Base-by-base conservation (phyloP, 2,329 filamentous ascomycete species). In the Botryosphaeria dothidea region DNA sequence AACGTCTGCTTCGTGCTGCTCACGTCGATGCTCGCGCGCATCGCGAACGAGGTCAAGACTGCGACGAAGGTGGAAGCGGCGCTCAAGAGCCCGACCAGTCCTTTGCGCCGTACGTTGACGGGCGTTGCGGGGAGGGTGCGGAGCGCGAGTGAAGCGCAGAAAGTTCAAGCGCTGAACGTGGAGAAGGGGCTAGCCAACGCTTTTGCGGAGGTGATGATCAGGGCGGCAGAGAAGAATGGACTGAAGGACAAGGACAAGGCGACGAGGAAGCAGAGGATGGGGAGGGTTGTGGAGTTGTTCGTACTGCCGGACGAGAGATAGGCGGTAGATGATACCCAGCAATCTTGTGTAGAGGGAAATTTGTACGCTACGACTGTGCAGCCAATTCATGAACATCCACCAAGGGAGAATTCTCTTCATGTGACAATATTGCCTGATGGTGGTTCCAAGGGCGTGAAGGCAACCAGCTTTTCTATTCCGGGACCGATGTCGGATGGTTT, bases 1-100 rank as follows among this genome's bases (percentile, higher is more conserved):
- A 95, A 92, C 73, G 93, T 97, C 64, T 90, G 91, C 0, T 96
- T 97, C 72, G 91, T 96, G 2, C 93, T 97, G 68, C 80, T 97
- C 17, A 92, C 90, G 0, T 88, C 91, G 8, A 93, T 93, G 78
- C 83, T 97, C 11, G 83, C 83, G 23, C 82, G 84, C 11, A 82
- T 90, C 41, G 78, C 83, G 29, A 80, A 81, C 36, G 87, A 90
- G 70, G 76, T 88, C 6, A 79, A 78, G 1, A 81, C 82, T 0
- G 72, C 81, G 21, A 76, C 77, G 23, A 75, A 77, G 27, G 73
- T 74, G 1, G 77, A 72, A 48, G 74, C 67, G 54, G 68, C 67
- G 52, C 71, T 65, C 9, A 56, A 38, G 36, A 51, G 41, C 9
- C 64, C 46, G 29, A 23, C 48, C 7, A 56, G 48, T 19, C 64